These are phyloP conservation scores for Podospora comata DNA, from an alignment of 495 filamentous ascomycete species.

Conservation along the genomic window DNA sequence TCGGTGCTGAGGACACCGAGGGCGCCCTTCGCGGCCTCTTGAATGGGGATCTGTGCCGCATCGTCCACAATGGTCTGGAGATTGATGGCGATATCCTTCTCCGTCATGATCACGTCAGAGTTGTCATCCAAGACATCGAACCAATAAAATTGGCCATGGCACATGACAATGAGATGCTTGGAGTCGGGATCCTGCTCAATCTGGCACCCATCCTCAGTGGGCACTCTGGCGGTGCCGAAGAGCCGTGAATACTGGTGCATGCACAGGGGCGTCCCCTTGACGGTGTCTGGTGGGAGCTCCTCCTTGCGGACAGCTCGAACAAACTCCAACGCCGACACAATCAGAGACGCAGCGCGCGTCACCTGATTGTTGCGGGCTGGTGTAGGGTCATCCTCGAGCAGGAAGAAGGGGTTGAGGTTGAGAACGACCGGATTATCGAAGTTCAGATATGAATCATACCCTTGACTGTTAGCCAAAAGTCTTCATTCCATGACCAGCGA, in stretches of 20 bases:
- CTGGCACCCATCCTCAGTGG: slow-evolving; percentile 91
- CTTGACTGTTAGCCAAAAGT: slow-evolving; percentile 42
- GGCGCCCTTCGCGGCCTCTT: slow-evolving; percentile 90
- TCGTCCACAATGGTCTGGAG: slow-evolving; percentile 90
- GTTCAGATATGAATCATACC: slow-evolving; percentile 98
- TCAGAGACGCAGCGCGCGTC: slow-evolving; percentile 87
- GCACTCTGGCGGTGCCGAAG: slow-evolving; percentile 92
- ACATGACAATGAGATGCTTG: slow-evolving; percentile 91
- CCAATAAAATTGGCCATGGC: slow-evolving; percentile 97
- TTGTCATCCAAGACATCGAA: slow-evolving; percentile 96
- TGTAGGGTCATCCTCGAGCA: slow-evolving; percentile 95
- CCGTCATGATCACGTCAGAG: slow-evolving; percentile 92
- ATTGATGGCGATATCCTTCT: slow-evolving; percentile 90
- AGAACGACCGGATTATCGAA: slow-evolving; percentile 97
- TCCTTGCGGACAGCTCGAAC: slow-evolving; percentile 90
- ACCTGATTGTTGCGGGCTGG: slow-evolving; percentile 95
- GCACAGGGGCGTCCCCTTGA: slow-evolving; percentile 77
- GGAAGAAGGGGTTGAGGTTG: slow-evolving; percentile 96
- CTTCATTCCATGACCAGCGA: not conserved
- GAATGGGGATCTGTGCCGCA: slow-evolving; percentile 80
- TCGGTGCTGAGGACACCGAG: slow-evolving; percentile 93
- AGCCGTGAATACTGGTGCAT: slow-evolving; percentile 98
- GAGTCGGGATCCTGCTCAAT: slow-evolving; percentile 88
- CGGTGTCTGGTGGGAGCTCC: slow-evolving; percentile 84
- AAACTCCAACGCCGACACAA: slow-evolving; percentile 85